Conservation (phyloP, 1,284 basidiomycete genomes). For the Fomitopsis palustris region DNA sequence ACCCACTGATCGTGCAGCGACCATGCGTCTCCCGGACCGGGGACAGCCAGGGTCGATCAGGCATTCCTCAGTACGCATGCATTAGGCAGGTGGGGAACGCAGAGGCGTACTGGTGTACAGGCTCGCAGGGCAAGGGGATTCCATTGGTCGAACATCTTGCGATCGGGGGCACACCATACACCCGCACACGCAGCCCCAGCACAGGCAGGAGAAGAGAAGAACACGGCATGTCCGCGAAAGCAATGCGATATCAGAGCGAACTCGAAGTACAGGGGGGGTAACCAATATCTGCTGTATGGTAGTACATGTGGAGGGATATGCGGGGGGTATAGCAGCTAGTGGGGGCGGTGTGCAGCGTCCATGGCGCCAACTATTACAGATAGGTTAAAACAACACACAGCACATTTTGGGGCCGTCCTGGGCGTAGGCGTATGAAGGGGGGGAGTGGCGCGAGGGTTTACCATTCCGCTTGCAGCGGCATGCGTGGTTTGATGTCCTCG, state of each 20-base stretch:
- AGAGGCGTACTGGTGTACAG: background rate
- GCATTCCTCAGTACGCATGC: background rate
- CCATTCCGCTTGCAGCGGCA: background rate
- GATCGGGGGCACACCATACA: no score
- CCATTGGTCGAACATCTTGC: no score
- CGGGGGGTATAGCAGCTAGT: background rate
- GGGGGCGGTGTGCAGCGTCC: background rate
- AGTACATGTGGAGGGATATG: background rate
- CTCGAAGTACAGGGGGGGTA: background rate
- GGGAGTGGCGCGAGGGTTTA: background rate
- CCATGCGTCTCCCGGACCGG: background rate
- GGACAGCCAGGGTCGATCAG: background rate
- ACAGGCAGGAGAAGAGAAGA: background rate
- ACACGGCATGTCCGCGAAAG: background rate
- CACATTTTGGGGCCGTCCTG: background rate
- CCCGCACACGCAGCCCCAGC: no score
- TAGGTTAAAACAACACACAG: background rate
- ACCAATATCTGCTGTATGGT: background rate
- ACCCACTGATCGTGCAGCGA: background rate
- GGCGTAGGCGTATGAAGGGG: background rate
- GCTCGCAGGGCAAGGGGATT: background rate
- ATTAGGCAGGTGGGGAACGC: background rate
- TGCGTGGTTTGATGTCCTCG: constrained; percentile 6
- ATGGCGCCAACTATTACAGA: background rate
- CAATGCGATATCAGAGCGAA: background rate